These are phyloP conservation scores for Trichoderma gamsii DNA, from an alignment of 495 filamentous ascomycete genomes.

Conservation along the genomic window DNA sequence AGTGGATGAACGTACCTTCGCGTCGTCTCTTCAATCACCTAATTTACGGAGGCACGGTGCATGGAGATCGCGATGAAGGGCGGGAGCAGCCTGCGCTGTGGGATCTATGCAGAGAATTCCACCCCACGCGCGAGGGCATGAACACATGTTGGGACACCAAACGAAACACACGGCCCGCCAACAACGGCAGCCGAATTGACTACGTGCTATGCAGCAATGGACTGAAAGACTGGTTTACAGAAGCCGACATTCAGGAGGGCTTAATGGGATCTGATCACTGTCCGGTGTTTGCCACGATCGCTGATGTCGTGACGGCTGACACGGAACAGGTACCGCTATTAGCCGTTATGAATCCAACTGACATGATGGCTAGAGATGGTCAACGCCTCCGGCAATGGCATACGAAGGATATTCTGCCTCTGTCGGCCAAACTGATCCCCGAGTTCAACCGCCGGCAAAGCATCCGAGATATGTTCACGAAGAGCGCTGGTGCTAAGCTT, in stretches of 20 bases:
- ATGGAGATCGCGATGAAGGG: constrained; percentile 62
- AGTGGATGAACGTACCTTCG: constrained; percentile 65
- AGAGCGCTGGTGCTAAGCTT: constrained; percentile 25
- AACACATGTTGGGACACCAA: constrained; percentile 92
- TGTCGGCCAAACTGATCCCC: constrained; percentile 74
- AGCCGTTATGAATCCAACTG: constrained; percentile 76
- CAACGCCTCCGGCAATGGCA: constrained; percentile 61
- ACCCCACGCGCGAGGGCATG: constrained; percentile 77
- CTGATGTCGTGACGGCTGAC: constrained; percentile 39
- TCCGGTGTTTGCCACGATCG: constrained; percentile 78
- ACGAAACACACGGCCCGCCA: constrained; percentile 82
- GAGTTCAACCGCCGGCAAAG: constrained; percentile 79
- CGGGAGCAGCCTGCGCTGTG: constrained; percentile 70
- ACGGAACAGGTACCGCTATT: constrained; percentile 49
- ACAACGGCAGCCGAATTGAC: constrained; percentile 87
- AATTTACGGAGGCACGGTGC: constrained; percentile 62
- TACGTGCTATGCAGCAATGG: constrained; percentile 78
- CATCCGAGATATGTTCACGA: constrained; percentile 91
- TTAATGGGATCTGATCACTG: constrained; percentile 96
- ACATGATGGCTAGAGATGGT: constrained; percentile 63
- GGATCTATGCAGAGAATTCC: constrained; percentile 82
- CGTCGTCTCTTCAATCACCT: constrained; percentile 81
- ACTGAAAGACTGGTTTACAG: constrained; percentile 78
- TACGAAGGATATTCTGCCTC: constrained; percentile 58
- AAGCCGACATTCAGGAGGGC: constrained; percentile 93